A percentile compares a stretch with the other conserved stretches of the same genome.
These are phyloP conservation scores for Chondrus crispus DNA, from an alignment of 23 red algal genomes.

Conservation along the genomic window DNA sequence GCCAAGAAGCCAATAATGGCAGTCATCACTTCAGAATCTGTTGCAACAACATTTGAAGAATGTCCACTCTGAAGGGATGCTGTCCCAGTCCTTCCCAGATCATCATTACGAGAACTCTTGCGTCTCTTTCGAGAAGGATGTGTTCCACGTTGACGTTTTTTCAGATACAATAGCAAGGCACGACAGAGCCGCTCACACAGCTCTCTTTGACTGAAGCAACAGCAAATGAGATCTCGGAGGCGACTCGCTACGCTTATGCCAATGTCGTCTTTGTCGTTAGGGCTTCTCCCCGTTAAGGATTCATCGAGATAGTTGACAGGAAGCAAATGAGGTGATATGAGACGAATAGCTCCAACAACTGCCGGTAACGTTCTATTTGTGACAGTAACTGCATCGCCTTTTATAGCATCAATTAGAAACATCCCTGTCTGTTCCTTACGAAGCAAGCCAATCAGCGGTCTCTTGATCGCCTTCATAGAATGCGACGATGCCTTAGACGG, in stretches of 20 bases:
- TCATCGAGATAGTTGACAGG: not conserved
- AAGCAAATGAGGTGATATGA: not conserved
- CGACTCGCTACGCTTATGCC: not conserved
- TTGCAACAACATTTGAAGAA: too few species aligned
- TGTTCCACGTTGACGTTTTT: not conserved
- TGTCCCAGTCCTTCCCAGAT: not conserved
- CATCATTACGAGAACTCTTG: not conserved
- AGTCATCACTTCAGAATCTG: too few species aligned
- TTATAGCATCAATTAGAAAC: not conserved
- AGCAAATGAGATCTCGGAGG: not conserved
- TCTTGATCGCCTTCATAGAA: not conserved
- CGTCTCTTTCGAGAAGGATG: not conserved
- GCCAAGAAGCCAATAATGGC: too few species aligned
- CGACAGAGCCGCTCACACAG: too few species aligned
- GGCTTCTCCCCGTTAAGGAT: not conserved
- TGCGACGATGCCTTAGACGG: not conserved
- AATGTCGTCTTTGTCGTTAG: not conserved
- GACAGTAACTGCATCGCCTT: not conserved
- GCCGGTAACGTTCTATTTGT: not conserved
- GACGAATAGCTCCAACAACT: not conserved
- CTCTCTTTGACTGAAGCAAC: not conserved
- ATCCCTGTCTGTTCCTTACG: not conserved
- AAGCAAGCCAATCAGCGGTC: not conserved
- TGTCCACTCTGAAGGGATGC: too few species aligned
- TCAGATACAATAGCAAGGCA: too few species aligned